phyloP scores from a whole-genome alignment of 2,329 filamentous ascomycete species.

The Alternaria incomplexa region DNA sequence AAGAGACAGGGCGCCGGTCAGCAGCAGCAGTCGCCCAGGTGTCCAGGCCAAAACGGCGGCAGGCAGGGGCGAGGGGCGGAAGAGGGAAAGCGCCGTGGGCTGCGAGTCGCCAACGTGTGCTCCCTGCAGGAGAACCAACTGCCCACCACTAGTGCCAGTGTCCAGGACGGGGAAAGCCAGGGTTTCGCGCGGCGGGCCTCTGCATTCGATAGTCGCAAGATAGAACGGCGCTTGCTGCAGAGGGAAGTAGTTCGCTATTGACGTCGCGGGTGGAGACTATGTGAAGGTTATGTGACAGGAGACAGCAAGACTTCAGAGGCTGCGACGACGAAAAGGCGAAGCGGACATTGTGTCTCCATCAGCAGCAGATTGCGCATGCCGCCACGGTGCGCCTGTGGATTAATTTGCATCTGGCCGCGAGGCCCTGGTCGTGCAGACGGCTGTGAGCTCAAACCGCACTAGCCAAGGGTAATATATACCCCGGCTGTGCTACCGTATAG shows the following conservation, averaged over 20 bases:
- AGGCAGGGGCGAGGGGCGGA: slow-evolving; percentile 20
- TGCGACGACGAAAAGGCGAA: neutral
- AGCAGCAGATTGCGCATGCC: slow-evolving; percentile 7
- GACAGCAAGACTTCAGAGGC: slow-evolving; percentile 1
- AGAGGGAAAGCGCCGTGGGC: slow-evolving; percentile 19
- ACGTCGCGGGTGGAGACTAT: neutral
- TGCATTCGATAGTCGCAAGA: slow-evolving; percentile 35
- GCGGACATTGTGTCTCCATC: neutral
- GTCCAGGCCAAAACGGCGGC: slow-evolving; percentile 25
- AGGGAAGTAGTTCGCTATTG: neutral
- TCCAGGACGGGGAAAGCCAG: slow-evolving; percentile 19
- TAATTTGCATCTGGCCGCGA: slow-evolving; percentile 24
- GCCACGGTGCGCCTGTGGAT: slow-evolving; percentile 12
- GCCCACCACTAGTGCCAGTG: slow-evolving; percentile 19
- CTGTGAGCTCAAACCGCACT: slow-evolving; percentile 25
- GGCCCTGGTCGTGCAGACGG: slow-evolving; percentile 24
- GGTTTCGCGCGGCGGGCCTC: slow-evolving; percentile 14
- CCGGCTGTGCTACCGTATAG: slow-evolving; percentile 1
- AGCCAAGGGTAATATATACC: slow-evolving; percentile 14
- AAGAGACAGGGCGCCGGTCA: slow-evolving; percentile 14
- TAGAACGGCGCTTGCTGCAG: slow-evolving; percentile 21
- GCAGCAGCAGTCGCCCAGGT: slow-evolving; percentile 20
- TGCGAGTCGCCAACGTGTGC: slow-evolving; percentile 25
- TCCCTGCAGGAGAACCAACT: slow-evolving; percentile 29
- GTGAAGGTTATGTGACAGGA: neutral